phyloP scores from a whole-genome alignment of 192 early-diverging fungal genomes.

The Coemansia umbellata region DNA sequence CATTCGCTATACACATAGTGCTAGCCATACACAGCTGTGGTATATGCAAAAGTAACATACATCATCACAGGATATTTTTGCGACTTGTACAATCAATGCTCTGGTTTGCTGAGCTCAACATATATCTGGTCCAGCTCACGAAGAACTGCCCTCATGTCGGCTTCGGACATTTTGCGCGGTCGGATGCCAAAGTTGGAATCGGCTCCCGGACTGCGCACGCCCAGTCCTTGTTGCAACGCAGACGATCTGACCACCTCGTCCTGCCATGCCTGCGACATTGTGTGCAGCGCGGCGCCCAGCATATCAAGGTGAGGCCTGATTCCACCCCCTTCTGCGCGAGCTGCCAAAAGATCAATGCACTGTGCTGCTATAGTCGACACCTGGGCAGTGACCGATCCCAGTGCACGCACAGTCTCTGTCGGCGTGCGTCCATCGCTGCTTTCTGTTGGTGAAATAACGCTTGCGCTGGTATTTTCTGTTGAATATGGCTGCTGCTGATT shows the following conservation, averaged over 20 bases:
- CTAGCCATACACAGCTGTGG: no score
- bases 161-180: slow-evolving; percentile 12
- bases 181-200: neutral
- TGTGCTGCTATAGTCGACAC: slow-evolving; percentile 34
- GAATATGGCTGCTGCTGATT: neutral
- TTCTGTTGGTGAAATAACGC: neutral
- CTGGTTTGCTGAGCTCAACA: neutral
- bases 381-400: slow-evolving; percentile 38
- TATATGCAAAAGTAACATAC: no score
- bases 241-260: slow-evolving; percentile 28
- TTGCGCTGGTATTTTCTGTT: neutral
- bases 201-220: neutral
- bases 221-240: neutral
- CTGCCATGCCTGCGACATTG: slow-evolving; percentile 34
- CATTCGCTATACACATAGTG: no score
- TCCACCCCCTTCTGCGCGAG: neutral
- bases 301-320: neutral
- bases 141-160: slow-evolving; percentile 18
- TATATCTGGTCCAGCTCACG: slow-evolving; percentile 17
- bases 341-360: slow-evolving; percentile 28
- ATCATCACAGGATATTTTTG: no score
- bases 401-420: slow-evolving; percentile 12
- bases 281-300: slow-evolving; percentile 19
- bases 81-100: neutral
- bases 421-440: slow-evolving; percentile 5